These are phyloP conservation scores for Melastoma malabathricum DNA, from an alignment of 345 rosid genomes.

Conservation along the genomic window DNA sequence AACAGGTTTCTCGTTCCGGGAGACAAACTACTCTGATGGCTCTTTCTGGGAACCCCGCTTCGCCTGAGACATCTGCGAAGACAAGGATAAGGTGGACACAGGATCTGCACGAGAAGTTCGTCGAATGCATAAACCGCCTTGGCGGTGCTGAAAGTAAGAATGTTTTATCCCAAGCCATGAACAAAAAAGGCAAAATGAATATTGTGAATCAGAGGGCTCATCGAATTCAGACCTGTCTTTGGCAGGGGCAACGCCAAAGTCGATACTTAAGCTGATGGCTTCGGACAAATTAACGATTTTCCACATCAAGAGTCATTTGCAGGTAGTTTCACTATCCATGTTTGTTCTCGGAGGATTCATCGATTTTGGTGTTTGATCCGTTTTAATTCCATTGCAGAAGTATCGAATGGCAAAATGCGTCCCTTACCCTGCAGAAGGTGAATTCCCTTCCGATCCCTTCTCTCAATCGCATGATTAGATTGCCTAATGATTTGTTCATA, in stretches of 20 bases:
- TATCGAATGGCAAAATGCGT: conserved; percentile 78
- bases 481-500: background rate
- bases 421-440: conserved; percentile 65
- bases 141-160: conserved; percentile 78
- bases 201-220: too few species aligned
- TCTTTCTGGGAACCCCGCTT: conserved; percentile 13
- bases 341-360: background rate
- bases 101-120: conserved; percentile 83
- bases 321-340: conserved; percentile 21
- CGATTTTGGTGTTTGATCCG: background rate
- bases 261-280: conserved; percentile 80
- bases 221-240: conserved; percentile 4
- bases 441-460: background rate
- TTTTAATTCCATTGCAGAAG: conserved; percentile 32
- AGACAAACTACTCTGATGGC: conserved; percentile 22
- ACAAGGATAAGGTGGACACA: conserved; percentile 78
- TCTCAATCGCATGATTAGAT: background rate
- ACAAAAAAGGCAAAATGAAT: too few species aligned
- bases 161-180: background rate
- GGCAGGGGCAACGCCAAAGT: conserved; percentile 86
- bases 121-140: conserved; percentile 58
- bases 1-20: conserved; percentile 14
- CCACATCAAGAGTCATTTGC: conserved; percentile 96
- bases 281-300: conserved; percentile 78
- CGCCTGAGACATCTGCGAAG: conserved; percentile 23